These are phyloP conservation scores for Kuraishia cidri DNA, from an alignment of 805 yeast species.

Conservation along the genomic window DNA sequence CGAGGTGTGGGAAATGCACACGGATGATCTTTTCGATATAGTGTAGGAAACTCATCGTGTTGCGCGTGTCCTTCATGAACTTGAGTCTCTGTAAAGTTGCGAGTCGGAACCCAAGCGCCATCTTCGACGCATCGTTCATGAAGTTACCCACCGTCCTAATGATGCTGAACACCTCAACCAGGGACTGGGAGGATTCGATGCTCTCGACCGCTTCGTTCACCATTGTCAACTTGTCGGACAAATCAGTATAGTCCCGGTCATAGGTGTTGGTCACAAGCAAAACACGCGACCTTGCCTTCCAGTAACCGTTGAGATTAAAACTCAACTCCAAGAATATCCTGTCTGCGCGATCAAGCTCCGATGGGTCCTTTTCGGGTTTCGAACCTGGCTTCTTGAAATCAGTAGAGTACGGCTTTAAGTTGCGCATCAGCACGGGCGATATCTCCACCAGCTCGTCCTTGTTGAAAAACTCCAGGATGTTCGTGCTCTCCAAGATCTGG, in stretches of 20 bases:
- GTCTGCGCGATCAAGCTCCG: conserved; percentile 59
- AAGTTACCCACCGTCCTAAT: conserved; percentile 70
- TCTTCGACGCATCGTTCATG: conserved; percentile 65
- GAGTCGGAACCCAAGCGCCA: conserved; percentile 63
- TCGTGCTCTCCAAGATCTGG: conserved; percentile 39
- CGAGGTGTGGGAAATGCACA: conserved; percentile 53
- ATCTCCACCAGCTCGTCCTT: conserved; percentile 58
- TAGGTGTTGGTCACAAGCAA: conserved; percentile 43
- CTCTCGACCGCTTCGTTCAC: conserved; percentile 53
- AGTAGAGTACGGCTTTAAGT: conserved; percentile 55
- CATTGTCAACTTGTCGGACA: conserved; percentile 42
- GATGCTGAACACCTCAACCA: conserved; percentile 52
- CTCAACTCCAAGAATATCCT: conserved; percentile 60
- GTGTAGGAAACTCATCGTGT: conserved; percentile 64
- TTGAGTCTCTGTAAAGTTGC: conserved; percentile 61
- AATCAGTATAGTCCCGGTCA: conserved; percentile 59
- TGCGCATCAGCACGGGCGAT: conserved; percentile 43
- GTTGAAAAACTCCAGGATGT: conserved; percentile 61
- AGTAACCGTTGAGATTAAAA: conserved; percentile 58
- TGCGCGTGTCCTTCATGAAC: conserved; percentile 64
- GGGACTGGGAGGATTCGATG: conserved; percentile 40
- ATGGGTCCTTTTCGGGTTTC: conserved; percentile 44
- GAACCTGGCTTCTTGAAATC: conserved; percentile 28
- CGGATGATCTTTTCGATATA: conserved; percentile 67
- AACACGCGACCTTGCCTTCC: conserved; percentile 67